Base-by-base conservation (phyloP, 306 rosid genomes). In the Prunus davidiana region DNA sequence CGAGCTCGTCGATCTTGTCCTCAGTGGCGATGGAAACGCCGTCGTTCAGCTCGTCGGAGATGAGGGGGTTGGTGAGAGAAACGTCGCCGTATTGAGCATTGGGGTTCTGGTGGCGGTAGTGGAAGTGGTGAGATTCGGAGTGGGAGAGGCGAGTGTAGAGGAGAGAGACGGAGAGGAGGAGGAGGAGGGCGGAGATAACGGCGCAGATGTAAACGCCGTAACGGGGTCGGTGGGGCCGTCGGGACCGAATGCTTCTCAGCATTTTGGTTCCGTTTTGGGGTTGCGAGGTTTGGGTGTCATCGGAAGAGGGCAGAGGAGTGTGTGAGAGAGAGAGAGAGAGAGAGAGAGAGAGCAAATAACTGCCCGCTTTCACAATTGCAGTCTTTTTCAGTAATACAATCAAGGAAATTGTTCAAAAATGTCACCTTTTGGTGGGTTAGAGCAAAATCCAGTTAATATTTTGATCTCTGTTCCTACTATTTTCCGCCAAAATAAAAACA, bases 1-100 rank as follows among this genome's bases (percentile, higher is more conserved):
- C 97, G 75, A 92, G 88, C 75, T 87, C 97, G 69, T 89, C 94
- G 85, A 91, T 91, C 73, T 86, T 87, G 83, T 90, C 94, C 28
- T 94, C 97, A 78, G 79, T 67, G 72, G 81, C 45, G 25, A 61
- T 45, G 24, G 67, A 72, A 28, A 41, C 19, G n/a, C 61, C 73
- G 41, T 58, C 68, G 12, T 62, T 84, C 76, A 20, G 58, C 50
- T 82, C 84, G 50, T 89, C 86, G 66, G 88, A 89, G 27, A 87
- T 72, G 81, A 89, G 90, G 34, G 78, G 82, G 28, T 84, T 78
- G 46, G 69, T 32, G 68, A 77, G 56, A 6, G 88, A 87, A 27
- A 72, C 85, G 67, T 83, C 52, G 49, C 82, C 75, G 70, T 71
- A 32, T 27, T 64, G 75, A 14, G 80, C 14, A 30, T 12, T 19